phyloP scores from a whole-genome alignment of 2,329 filamentous ascomycete species.

The Neopestalotiopsis sp. region DNA sequence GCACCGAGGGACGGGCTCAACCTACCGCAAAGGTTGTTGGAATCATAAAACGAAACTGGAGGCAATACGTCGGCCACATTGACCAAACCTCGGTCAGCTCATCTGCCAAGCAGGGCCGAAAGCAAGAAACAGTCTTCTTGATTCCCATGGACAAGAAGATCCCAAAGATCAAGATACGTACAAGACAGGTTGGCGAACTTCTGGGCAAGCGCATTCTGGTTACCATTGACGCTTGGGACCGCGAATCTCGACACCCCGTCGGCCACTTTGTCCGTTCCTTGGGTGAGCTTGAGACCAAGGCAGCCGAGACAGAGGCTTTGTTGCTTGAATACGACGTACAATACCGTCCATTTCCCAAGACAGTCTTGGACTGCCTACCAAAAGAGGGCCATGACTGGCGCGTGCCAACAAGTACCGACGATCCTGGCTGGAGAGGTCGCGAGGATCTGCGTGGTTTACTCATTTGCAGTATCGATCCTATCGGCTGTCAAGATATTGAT shows the following conservation, averaged over 20 bases:
- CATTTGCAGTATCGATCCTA: slow-evolving; percentile 96
- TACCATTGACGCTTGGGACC: slow-evolving; percentile 93
- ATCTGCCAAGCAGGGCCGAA: slow-evolving; percentile 75
- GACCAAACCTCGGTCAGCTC: slow-evolving; percentile 84
- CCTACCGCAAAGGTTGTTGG: slow-evolving; percentile 93
- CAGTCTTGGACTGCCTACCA: slow-evolving; percentile 91
- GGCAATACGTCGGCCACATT: slow-evolving; percentile 95
- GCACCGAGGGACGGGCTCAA: slow-evolving; percentile 77
- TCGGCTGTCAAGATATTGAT: slow-evolving; percentile 97
- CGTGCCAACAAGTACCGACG: slow-evolving; percentile 78
- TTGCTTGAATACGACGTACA: slow-evolving; percentile 96
- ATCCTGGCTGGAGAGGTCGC: slow-evolving; percentile 86
- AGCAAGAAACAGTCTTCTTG: slow-evolving; percentile 91
- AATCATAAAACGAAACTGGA: slow-evolving; percentile 93
- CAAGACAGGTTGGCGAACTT: slow-evolving; percentile 86
- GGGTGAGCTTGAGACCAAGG: slow-evolving; percentile 93
- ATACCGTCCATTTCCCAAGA: slow-evolving; percentile 95
- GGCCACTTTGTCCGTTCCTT: slow-evolving; percentile 94
- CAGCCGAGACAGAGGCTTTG: slow-evolving; percentile 95
- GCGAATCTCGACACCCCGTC: slow-evolving; percentile 88
- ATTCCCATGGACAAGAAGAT: slow-evolving; percentile 98
- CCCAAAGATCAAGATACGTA: slow-evolving; percentile 92
- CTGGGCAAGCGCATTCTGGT: slow-evolving; percentile 91
- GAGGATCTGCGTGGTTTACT: slow-evolving; percentile 83
- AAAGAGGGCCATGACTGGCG: slow-evolving; percentile 92